Evolutionary conservation across 1,284 basidiomycete genomes (phyloP).

Genomic region (Caloboletus firmus): DNA sequence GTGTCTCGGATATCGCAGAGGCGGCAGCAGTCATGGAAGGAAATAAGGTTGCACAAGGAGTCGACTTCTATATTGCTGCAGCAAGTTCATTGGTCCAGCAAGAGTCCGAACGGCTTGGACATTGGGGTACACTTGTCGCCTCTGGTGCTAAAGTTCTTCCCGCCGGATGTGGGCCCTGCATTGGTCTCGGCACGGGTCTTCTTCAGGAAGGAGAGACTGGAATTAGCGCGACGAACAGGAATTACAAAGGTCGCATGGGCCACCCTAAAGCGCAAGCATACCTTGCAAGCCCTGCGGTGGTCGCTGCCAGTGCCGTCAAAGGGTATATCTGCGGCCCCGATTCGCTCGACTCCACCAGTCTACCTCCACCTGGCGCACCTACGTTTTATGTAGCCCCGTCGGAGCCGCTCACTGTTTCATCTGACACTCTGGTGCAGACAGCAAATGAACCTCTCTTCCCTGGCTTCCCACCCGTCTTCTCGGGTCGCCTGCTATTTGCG

Average conservation of each 20-base stretch:
- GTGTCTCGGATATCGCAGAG: constrained; percentile 91
- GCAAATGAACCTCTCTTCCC: constrained; percentile 63
- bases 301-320: constrained; percentile 91
- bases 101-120: constrained; percentile 82
- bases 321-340: constrained; percentile 90
- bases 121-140: constrained; percentile 86
- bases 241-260: constrained; percentile 99
- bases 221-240: constrained; percentile 97
- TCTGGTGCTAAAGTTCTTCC: constrained; percentile 93
- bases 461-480: constrained; percentile 83
- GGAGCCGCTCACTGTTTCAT: constrained; percentile 28
- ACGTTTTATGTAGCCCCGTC: constrained; percentile 57
- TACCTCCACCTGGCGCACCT: constrained; percentile 57
- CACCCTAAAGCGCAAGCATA: constrained; percentile 94
- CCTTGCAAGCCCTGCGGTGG: constrained; percentile 93
- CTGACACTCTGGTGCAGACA: constrained; percentile 29
- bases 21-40: constrained; percentile 89
- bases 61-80: constrained; percentile 97
- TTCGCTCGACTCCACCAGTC: constrained; percentile 54
- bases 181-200: constrained; percentile 91
- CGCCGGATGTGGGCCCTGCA: constrained; percentile 97
- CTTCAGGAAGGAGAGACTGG: constrained; percentile 94
- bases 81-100: constrained; percentile 90
- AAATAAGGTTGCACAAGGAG: constrained; percentile 82
- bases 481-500: constrained; percentile 85